phyloP scores from a whole-genome alignment of 2,329 filamentous ascomycete species.

The Talaromyces sp. region DNA sequence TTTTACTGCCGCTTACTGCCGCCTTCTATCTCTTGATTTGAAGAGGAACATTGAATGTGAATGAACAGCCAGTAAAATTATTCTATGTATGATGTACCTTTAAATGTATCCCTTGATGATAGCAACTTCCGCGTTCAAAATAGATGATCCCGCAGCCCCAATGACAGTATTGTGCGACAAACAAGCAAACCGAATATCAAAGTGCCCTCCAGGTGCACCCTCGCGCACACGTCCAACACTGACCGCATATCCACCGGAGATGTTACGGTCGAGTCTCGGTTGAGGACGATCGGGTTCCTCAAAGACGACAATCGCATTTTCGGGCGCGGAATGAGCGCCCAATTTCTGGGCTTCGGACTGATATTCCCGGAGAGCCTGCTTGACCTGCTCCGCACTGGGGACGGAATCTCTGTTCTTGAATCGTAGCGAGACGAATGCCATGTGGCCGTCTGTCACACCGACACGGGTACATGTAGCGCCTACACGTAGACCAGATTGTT shows the following conservation, averaged over 20 bases:
- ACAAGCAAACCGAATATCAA: slow-evolving; percentile 92
- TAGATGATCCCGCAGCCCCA: slow-evolving; percentile 91
- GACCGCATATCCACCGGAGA: slow-evolving; percentile 49
- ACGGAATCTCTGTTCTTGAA: slow-evolving; percentile 69
- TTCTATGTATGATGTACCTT: neutral
- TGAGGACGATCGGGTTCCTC: slow-evolving; percentile 89
- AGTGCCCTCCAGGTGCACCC: slow-evolving; percentile 76
- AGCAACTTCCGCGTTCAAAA: slow-evolving; percentile 89
- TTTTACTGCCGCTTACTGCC: slow-evolving; percentile 7
- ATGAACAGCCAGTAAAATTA: neutral
- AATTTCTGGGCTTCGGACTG: slow-evolving; percentile 76
- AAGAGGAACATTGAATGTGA: too few species aligned
- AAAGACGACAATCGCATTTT: slow-evolving; percentile 78
- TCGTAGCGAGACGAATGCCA: slow-evolving; percentile 82
- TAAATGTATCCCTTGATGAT: slow-evolving; percentile 74
- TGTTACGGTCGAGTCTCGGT: slow-evolving; percentile 82
- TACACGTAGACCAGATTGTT: slow-evolving; percentile 71
- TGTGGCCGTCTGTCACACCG: slow-evolving; percentile 92
- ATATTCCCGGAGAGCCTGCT: slow-evolving; percentile 75
- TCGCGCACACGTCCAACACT: slow-evolving; percentile 56
- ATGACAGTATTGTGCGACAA: slow-evolving; percentile 91
- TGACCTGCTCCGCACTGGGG: slow-evolving; percentile 72
- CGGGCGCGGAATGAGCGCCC: slow-evolving; percentile 82
- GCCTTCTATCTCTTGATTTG: neutral
- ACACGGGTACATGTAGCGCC: slow-evolving; percentile 91